These are phyloP conservation scores for Sarcomyxa edulis DNA, from an alignment of 768 basidiomycete species.

Conservation along the genomic window DNA sequence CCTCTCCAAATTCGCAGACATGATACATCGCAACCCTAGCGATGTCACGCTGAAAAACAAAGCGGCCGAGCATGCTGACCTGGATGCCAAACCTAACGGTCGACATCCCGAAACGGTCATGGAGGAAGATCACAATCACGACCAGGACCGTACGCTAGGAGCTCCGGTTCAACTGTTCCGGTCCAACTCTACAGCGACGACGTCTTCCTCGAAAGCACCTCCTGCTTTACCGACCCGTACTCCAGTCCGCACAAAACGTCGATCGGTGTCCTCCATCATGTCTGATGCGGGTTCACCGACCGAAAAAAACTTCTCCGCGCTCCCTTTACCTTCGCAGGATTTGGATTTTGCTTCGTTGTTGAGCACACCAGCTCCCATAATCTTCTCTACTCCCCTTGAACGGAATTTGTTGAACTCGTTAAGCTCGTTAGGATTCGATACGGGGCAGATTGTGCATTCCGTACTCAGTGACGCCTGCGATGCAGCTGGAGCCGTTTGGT, in stretches of 20 bases:
- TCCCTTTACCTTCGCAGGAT: constrained; percentile 35
- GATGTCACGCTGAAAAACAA: constrained; percentile 48
- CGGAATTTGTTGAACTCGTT: constrained; percentile 74
- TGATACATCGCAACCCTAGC: constrained; percentile 48
- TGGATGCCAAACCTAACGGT: constrained; percentile 3
- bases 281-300: constrained; percentile 55
- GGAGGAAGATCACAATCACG: constrained; percentile 41
- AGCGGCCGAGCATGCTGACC: neutral
- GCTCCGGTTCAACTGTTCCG: constrained; percentile 21
- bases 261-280: constrained; percentile 87
- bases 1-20: constrained; percentile 17
- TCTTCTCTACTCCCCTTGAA: constrained; percentile 85
- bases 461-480: constrained; percentile 93
- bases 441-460: constrained; percentile 91
- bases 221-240: constrained; percentile 73
- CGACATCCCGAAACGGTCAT: constrained; percentile 42
- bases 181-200: constrained; percentile 14
- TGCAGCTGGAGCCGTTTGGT: constrained; percentile 87
- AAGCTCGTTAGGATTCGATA: constrained; percentile 80
- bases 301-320: constrained; percentile 37
- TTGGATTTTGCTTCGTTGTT: constrained; percentile 62
- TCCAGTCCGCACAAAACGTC: constrained; percentile 91
- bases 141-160: constrained; percentile 15
- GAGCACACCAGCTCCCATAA: constrained; percentile 62
- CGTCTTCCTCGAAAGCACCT: constrained; percentile 34